Base-by-base conservation (phyloP, 257 asterid species). In the Parsonsia alboflavescens region DNA sequence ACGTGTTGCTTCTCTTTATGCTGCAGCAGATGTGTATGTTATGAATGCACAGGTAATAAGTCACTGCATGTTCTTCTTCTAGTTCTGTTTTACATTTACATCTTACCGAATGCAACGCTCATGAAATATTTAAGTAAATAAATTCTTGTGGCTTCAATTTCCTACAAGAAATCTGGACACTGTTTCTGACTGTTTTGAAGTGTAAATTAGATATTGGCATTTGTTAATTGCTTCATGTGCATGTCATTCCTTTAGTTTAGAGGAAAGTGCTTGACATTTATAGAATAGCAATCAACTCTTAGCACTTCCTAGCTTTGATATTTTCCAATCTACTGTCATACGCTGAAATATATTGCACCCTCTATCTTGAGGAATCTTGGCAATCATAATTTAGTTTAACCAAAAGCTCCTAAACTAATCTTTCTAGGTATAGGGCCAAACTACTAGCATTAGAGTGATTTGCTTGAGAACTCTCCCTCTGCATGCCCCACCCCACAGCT, bases 21-120 rank as follows among this genome's bases (percentile, higher is more conserved):
- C 99, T 62, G 98, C 99, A 12, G 94, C 99, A 15, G 99, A 95
- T 85, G 96, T 86, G 22, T 95, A 90, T 82, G 87, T 89, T 72
- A 95, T 92, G 99, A 95, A 95, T 82, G 90, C 99, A 42, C 99
- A 95, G 98, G 99, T 95, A 61, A 75, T 13, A 52, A 49, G 26
- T 52, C 73, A 26, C 26, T 36, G 44, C 48, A 65, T 19, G 21
- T 36, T 45, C 45, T 69, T 50, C 54, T n/a, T 53, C 62, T 22
- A 63, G 22, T 67, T 73, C 62, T 49, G 39, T 39, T 19, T 39
- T 17, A 56, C 50, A 48, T 42, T 52, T 68, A 62, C 68, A 17
- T 65, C 7, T 26, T 26, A 56, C 10, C 59, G 7, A 50, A 66
- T 21, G 45, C 28, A 52, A 65, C 33, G 19, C 54, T 26, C 45